Evolutionary conservation across 2,329 filamentous ascomycete genomes (phyloP), one percentile per base, ranked within the genome.

Genomic region (Chrysoporthe puriensis): DNA sequence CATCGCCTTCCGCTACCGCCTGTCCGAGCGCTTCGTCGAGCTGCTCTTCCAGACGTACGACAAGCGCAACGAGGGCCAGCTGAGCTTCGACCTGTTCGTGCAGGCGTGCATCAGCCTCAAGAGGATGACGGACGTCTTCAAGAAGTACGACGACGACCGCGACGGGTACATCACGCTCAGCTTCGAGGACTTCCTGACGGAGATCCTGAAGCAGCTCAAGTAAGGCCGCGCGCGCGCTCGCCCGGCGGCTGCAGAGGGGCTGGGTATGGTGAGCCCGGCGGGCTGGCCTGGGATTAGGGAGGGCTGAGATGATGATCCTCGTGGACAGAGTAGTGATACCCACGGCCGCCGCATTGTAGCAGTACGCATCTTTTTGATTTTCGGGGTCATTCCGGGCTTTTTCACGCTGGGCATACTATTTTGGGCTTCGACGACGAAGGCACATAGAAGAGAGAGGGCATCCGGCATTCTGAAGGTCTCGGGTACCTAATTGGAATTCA

Each of bases 101-200:
- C 96, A 99, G 84, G 93, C 93, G 63, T 98, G 96, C 79, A 98
- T 99, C 77, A 94, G 90, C 74, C 84, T 99, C 75, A 97, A 98
- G 86, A 88, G 96, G 73, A 98, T 99, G 95, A 99, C 96, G 69
- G 96, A 99, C 79, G 94, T 97, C 40, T 99, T 99, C 79, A 99
- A 99, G 85, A 95, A 94, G 80, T 99, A 98, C 78, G 96, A 99
- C 74, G 92, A 97, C 75, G 96, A 99, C 79, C 88, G 96, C 54
- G 96, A 98, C 80, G 96, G 96, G 1, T 98, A 94, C 78, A 92
- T 94, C 73, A 94, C 91, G 4, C 80, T 94, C 64, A 92, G 90
- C 77, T 94, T 94, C 74, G 91, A 94, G 81, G 91, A 94, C 74
- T 94, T 94, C 77, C 80, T 94, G 76, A 90, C 88, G 48, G 90